These are phyloP conservation scores for Prunus kanzakura DNA, from an alignment of 306 rosid genomes.

Conservation along the genomic window DNA sequence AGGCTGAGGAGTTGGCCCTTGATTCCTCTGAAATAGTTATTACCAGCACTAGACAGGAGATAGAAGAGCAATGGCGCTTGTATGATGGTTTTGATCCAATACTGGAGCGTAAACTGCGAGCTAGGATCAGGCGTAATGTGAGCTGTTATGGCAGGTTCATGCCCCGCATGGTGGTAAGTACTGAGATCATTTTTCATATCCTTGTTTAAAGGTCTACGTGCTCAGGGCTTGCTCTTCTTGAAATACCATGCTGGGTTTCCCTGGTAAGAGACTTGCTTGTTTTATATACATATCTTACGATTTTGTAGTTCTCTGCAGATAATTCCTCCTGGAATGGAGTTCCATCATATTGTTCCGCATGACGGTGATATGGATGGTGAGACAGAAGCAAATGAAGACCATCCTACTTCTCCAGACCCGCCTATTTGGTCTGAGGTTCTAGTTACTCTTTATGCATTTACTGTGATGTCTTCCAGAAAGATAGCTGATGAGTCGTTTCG, in stretches of 20 bases:
- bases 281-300: conserved; percentile 16
- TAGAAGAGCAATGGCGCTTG: conserved; percentile 96
- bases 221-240: conserved; percentile 22
- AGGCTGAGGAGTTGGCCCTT: conserved; percentile 92
- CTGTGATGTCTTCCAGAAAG: conserved; percentile 21
- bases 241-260: conserved; percentile 7
- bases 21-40: conserved; percentile 88
- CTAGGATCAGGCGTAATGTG: conserved; percentile 94
- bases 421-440: conserved; percentile 93
- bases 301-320: conserved; percentile 43
- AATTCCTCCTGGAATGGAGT: conserved; percentile 99
- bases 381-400: conserved; percentile 76
- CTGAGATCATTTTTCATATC: conserved; percentile 4
- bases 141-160: conserved; percentile 98
- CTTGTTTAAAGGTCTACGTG: conserved; percentile 8
- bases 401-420: conserved; percentile 85
- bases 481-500: conserved; percentile 18
- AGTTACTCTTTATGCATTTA: conserved; percentile 31
- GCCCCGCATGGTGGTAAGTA: conserved; percentile 94
- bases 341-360: conserved; percentile 83
- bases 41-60: conserved; percentile 93
- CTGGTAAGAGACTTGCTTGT: conserved; percentile 17
- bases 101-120: conserved; percentile 90
- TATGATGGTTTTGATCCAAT: conserved; percentile 98
- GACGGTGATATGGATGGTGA: conserved; percentile 92